Conservation (phyloP, 2,329 filamentous ascomycete species). For the Clarireedia hainanense region DNA sequence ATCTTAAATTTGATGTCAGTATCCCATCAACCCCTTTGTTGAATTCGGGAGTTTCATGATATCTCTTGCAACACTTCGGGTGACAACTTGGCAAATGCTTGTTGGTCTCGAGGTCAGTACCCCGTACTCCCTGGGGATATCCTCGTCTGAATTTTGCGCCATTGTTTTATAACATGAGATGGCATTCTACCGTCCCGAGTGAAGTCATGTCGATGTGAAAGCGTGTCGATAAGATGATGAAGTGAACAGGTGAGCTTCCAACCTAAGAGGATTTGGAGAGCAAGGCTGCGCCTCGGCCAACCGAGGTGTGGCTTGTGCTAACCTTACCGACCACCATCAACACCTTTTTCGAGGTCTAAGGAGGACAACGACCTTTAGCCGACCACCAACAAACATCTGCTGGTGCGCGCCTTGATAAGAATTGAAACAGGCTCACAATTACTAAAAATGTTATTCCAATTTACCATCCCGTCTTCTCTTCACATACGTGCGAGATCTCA, state of each 20-base stretch:
- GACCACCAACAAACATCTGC: neutral
- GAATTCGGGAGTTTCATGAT: neutral
- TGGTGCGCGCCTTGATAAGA: too few relatives aligned
- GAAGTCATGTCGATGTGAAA: neutral
- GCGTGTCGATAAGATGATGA: neutral
- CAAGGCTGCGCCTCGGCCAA: neutral
- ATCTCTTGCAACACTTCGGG: neutral
- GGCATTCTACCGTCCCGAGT: neutral
- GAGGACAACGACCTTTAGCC: neutral
- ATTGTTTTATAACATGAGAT: neutral
- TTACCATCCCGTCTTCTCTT: neutral
- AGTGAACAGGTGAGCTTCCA: neutral
- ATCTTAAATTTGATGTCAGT: neutral
- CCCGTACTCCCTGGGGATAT: neutral
- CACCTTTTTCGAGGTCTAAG: neutral
- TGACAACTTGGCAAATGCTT: slow-evolving; percentile 1
- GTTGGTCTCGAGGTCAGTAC: neutral
- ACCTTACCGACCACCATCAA: neutral
- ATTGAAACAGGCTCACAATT: neutral
- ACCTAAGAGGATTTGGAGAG: neutral
- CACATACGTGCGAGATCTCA: neutral
- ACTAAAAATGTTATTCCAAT: neutral
- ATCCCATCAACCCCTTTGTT: neutral
- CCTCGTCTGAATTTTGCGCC: neutral
- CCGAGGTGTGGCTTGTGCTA: neutral